Percentiles rank a stretch among this genome's conserved stretches.
Evolutionary conservation across 2,329 filamentous ascomycete genomes (phyloP).

Genomic region (Macrophomina tecta): DNA sequence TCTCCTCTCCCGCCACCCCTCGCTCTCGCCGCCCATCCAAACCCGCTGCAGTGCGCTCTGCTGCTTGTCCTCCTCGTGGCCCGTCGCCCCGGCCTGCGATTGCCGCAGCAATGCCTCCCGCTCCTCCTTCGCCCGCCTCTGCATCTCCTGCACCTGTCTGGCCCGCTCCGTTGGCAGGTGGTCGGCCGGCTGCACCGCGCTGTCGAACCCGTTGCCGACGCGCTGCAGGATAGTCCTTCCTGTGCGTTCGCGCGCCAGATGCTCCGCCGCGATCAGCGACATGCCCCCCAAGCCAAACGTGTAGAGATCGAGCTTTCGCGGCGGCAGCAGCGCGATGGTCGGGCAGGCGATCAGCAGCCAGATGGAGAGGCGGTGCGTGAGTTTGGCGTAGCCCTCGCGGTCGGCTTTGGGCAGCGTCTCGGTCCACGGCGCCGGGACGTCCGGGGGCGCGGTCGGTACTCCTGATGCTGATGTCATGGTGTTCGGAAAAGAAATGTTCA

Average conservation of each 20-base stretch:
- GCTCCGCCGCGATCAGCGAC: conserved; percentile 57
- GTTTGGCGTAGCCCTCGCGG: conserved; percentile 36
- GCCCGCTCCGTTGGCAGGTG: conserved; percentile 47
- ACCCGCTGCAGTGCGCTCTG: conserved; percentile 41
- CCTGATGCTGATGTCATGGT: conserved; percentile 5
- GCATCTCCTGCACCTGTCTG: conserved; percentile 40
- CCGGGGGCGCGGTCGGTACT: not conserved
- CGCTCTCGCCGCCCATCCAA: conserved; percentile 51
- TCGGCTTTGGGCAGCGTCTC: not conserved
- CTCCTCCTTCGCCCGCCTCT: conserved; percentile 44
- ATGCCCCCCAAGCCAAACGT: conserved; percentile 60
- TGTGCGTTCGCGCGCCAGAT: conserved; percentile 52
- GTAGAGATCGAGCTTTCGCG: conserved; percentile 67
- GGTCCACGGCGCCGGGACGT: not conserved
- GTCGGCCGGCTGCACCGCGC: conserved; percentile 29
- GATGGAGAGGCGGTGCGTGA: conserved; percentile 55
- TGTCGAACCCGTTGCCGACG: conserved; percentile 29
- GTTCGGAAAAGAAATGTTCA: too few species aligned
- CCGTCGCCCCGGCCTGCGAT: conserved; percentile 31
- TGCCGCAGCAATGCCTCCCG: conserved; percentile 40
- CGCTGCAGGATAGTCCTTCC: conserved; percentile 46
- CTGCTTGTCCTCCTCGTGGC: conserved; percentile 28
- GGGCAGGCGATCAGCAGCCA: conserved; percentile 60
- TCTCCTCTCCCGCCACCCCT: conserved; percentile 53
- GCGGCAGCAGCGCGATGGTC: conserved; percentile 61